These are phyloP conservation scores for Phytophthora citricola DNA, from an alignment of 352 stramenopile genomes.

Conservation along the genomic window DNA sequence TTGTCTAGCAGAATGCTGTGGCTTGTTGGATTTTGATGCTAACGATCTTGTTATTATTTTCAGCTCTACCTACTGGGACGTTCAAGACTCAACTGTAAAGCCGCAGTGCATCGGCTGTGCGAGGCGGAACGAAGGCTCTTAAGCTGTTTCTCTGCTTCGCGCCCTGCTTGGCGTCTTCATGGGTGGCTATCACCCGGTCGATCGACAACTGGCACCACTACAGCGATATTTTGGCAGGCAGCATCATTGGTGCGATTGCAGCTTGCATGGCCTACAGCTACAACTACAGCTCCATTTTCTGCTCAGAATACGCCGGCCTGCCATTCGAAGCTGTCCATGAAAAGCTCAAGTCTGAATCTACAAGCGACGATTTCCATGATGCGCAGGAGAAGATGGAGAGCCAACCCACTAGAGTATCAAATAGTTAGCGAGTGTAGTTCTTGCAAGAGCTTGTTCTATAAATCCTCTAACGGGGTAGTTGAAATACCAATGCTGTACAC, in stretches of 20 bases:
- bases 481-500: neutral
- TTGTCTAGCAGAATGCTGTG: neutral
- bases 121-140: constrained; percentile 53
- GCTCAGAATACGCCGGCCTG: constrained; percentile 57
- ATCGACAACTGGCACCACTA: constrained; percentile 90
- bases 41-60: constrained; percentile 1
- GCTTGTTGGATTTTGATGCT: neutral
- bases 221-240: constrained; percentile 75
- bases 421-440: constrained; percentile 29
- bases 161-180: constrained; percentile 64
- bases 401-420: constrained; percentile 16
- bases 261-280: constrained; percentile 61
- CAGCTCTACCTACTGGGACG: constrained; percentile 78
- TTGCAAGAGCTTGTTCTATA: constrained; percentile 1
- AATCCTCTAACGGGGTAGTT: neutral
- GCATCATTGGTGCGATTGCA: constrained; percentile 55
- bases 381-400: constrained; percentile 18
- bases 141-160: constrained; percentile 74
- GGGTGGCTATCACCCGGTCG: constrained; percentile 75
- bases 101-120: constrained; percentile 50
- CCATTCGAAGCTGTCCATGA: constrained; percentile 55
- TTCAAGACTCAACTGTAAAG: constrained; percentile 64
- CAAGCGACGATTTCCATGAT: constrained; percentile 11
- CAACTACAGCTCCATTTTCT: constrained; percentile 75
- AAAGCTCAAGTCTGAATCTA: constrained; percentile 37